These are phyloP conservation scores for Starmerella riodocensis DNA, from an alignment of 805 yeast species.

Conservation along the genomic window DNA sequence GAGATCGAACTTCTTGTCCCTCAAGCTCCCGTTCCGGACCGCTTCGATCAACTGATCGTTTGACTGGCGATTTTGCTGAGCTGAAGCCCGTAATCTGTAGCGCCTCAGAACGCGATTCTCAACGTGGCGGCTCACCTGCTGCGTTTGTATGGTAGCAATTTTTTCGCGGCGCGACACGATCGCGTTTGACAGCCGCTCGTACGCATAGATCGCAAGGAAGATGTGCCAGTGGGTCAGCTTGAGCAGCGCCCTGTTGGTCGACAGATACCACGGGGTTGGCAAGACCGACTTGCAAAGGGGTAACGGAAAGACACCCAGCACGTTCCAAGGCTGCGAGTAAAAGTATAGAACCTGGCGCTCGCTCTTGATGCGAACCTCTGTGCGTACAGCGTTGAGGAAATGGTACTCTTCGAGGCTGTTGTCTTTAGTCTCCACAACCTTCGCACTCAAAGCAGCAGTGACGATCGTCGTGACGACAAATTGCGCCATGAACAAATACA, in stretches of 20 bases:
- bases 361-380: conserved; percentile 28
- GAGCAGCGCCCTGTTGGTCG: conserved; percentile 26
- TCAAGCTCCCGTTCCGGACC: conserved; percentile 5
- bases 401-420: conserved; percentile 31
- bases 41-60: neutral
- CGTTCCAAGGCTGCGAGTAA: conserved; percentile 29
- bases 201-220: conserved; percentile 26
- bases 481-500: conserved; percentile 42
- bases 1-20: conserved; percentile 13
- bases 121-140: conserved; percentile 16
- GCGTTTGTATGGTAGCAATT: conserved; percentile 14
- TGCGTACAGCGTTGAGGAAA: conserved; percentile 29
- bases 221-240: conserved; percentile 30
- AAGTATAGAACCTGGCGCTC: conserved; percentile 28
- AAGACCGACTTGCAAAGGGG: conserved; percentile 25
- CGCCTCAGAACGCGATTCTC: conserved; percentile 7
- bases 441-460: conserved; percentile 38
- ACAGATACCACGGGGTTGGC: conserved; percentile 25
- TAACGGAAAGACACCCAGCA: conserved; percentile 24
- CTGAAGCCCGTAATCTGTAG: neutral
- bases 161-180: conserved; percentile 15
- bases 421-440: conserved; percentile 27
- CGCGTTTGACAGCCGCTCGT: conserved; percentile 22
- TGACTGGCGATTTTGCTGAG: neutral
- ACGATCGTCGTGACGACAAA: conserved; percentile 43